phyloP scores from a whole-genome alignment of 257 asterid species.

The Penstemon barbatus region DNA sequence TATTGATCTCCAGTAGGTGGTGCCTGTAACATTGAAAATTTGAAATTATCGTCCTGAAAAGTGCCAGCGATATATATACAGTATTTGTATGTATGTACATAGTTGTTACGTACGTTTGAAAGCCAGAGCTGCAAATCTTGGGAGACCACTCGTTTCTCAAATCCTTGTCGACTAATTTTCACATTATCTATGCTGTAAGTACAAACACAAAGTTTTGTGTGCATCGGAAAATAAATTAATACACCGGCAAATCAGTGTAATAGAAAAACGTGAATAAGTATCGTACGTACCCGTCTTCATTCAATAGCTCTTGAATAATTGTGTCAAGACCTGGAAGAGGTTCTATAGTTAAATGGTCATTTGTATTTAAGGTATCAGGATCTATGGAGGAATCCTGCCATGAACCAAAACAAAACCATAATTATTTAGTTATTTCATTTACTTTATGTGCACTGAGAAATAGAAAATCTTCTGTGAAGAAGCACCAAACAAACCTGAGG shows the following conservation, averaged over 20 bases:
- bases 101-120: conserved; percentile 55
- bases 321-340: conserved; percentile 89
- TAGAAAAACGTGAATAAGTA: conserved; percentile 6
- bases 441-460: conserved; percentile 6
- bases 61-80: not conserved
- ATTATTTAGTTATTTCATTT: too few relatives aligned
- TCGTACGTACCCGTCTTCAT: conserved; percentile 81
- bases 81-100: too few relatives aligned
- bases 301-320: conserved; percentile 72
- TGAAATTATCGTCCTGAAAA: not conserved
- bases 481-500: conserved; percentile 67
- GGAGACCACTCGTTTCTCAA: conserved; percentile 92
- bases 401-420: not conserved
- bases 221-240: not conserved
- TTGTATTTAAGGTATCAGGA: conserved; percentile 31
- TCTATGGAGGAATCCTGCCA: conserved; percentile 52
- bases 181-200: conserved; percentile 56
- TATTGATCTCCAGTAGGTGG: conserved; percentile 73
- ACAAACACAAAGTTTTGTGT: not conserved
- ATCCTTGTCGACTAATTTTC: conserved; percentile 82
- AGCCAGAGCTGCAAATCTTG: conserved; percentile 99
- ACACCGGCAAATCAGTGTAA: not conserved
- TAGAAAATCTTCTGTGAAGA: not conserved
- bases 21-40: conserved; percentile 44
- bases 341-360: conserved; percentile 52